Base-by-base conservation (phyloP, 2,329 filamentous ascomycete species). In the Fusarium pseudoanthophilum region DNA sequence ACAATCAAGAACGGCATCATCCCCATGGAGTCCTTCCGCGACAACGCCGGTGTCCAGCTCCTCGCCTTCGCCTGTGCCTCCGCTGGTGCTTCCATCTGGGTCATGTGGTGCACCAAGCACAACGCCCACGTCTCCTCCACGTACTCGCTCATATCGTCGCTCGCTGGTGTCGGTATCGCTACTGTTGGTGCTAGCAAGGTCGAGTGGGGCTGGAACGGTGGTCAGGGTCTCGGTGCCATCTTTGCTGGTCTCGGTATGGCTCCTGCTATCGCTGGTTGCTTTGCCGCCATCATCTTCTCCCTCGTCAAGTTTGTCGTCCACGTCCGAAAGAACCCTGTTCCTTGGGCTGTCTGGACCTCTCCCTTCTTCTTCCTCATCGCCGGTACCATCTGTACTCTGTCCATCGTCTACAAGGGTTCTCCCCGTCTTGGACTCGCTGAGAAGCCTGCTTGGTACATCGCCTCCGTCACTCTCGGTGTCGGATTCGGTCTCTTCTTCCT, bases 1-100 rank as follows among this genome's bases (percentile, higher is more conserved):
- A 95, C 92, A 45, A 94, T 95, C 87, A 94, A 94, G 87, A 93
- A 93, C 84, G 90, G 91, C 46, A 93, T 93, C 79, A 92, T 93
- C 70, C 90, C 90, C 60, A 85, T 82, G 79, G 67, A 79, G 0
- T 86, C 90, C 65, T 93, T 93, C 83, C 75, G 83, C 2, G 85
- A 82, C 66, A 87, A 92, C 76, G 87, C 91, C 40, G 89, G 88
- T 42, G 90, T 92, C 26, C 91, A 92, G 83, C 88, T 93, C 82
- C 86, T 93, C 56, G 91, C 91, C 62, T 91, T 92, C 78, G 87
- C 89, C 37, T 91, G 89, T 69, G 89, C 90, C 30, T 85, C 90
- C 2, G 90, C 90, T 21, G 91, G 86, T 75, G 90, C 91, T 56
- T 90, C 91, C 3, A 84, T 87, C 15, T 95, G 92, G 92, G 91